These are phyloP conservation scores for Mrakia gelida DNA, from an alignment of 768 basidiomycete species.

Conservation along the genomic window DNA sequence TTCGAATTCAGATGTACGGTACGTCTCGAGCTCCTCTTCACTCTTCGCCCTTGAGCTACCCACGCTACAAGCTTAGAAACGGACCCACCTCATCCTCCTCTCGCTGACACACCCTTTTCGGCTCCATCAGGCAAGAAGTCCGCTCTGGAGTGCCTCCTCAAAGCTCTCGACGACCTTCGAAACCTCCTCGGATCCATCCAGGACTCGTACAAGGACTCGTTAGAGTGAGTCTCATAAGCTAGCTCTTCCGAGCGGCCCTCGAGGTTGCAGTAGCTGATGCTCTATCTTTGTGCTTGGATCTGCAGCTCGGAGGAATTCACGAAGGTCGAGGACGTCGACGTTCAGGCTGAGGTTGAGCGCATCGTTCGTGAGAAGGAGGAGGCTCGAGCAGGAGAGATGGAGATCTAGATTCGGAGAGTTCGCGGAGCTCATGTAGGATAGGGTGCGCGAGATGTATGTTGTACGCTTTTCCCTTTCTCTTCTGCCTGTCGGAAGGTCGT, in stretches of 20 bases:
- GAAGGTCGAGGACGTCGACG: conserved; percentile 19
- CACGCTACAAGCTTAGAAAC: neutral
- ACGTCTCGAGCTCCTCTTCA: conserved; percentile 43
- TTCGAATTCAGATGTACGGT: conserved; percentile 99
- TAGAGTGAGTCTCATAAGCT: conserved; percentile 28
- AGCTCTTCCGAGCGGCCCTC: too few species aligned
- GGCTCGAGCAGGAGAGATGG: neutral
- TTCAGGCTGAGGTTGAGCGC: conserved; percentile 7
- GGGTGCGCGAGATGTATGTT: conserved; percentile 2
- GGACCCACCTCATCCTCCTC: neutral
- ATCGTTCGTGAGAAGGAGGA: conserved; percentile 10
- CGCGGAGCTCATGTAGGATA: neutral
- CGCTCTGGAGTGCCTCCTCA: conserved; percentile 71
- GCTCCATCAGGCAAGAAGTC: conserved; percentile 70
- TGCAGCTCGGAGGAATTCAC: neutral
- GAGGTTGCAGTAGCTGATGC: too few species aligned
- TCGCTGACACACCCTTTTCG: neutral
- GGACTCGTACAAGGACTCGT: conserved; percentile 19
- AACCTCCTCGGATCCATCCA: conserved; percentile 47
- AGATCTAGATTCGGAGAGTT: neutral
- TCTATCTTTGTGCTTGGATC: too few species aligned
- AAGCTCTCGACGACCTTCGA: conserved; percentile 72
- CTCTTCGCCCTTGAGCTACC: neutral
- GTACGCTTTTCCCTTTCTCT: neutral
- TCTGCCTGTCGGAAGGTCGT: neutral